phyloP scores from a whole-genome alignment of 2,329 filamentous ascomycete species.

The Neofusicoccum cordaticola region DNA sequence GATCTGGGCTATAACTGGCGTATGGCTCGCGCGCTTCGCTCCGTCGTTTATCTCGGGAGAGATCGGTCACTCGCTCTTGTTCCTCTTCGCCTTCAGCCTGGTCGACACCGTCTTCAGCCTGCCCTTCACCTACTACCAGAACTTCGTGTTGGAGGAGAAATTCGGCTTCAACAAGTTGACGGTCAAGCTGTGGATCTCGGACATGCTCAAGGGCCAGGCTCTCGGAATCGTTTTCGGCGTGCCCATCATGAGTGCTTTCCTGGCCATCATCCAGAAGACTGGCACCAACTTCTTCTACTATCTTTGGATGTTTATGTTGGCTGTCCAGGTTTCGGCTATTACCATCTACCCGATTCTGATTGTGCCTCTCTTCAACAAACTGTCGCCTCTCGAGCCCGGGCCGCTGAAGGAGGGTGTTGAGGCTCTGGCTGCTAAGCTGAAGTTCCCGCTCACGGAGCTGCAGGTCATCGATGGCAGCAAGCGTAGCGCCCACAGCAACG shows the following conservation, averaged over 20 bases:
- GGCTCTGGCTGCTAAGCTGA: conserved; percentile 73
- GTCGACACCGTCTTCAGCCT: conserved; percentile 76
- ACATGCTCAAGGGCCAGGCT: conserved; percentile 87
- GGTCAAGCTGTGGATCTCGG: conserved; percentile 77
- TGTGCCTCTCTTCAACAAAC: conserved; percentile 95
- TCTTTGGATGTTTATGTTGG: conserved; percentile 88
- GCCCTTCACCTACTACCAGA: conserved; percentile 84
- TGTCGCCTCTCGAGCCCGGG: conserved; percentile 85
- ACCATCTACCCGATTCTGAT: conserved; percentile 95
- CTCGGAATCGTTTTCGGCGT: conserved; percentile 76
- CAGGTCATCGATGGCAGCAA: conserved; percentile 94
- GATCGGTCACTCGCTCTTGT: conserved; percentile 89
- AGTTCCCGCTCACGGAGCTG: conserved; percentile 89
- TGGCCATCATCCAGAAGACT: conserved; percentile 91
- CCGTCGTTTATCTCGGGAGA: conserved; percentile 82
- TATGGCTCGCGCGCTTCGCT: conserved; percentile 69
- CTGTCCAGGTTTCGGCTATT: conserved; percentile 88
- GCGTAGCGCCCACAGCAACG: conserved; percentile 83
- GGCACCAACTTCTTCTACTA: conserved; percentile 97
- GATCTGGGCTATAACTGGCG: conserved; percentile 80
- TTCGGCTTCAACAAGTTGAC: conserved; percentile 99
- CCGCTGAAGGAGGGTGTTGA: conserved; percentile 86
- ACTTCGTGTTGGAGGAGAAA: conserved; percentile 92
- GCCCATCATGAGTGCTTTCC: conserved; percentile 86
- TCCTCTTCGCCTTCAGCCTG: conserved; percentile 82